Base-by-base conservation (phyloP, 306 rosid species). In the Crotalaria pallida region DNA sequence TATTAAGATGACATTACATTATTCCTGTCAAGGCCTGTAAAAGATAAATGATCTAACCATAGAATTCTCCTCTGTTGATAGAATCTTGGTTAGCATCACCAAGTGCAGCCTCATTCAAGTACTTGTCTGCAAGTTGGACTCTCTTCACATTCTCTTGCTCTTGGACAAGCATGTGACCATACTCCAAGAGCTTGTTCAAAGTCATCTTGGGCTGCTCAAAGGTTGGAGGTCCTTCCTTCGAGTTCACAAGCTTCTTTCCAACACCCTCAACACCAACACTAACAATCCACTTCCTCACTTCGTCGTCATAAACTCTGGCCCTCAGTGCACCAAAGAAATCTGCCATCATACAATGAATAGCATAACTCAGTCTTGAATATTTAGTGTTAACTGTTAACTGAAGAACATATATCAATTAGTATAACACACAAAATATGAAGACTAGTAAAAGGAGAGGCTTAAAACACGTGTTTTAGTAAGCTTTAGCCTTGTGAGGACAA, bases 81-180 rank as follows among this genome's bases (percentile, higher is more conserved):
- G 95, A 2, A 79, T 88, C 95, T 24, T 73, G 2, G 31, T 88
- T 88, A 5, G 95, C 95, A 41, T 88, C 95, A 40, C 95, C 95
- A 84, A 88, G 91, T 53, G 95, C 91, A 73, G 95, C 95, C 45
- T 82, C 87, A 1, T 27, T 86, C 83, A 88, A 49, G 75, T 88
- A 88, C 83, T 88, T 88, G 65, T 88, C 95, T 3, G 95, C 95
- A 60, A 88, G 58, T 43, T 88, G 95, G 29, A 88, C 95, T 69
- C 95, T 86, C 89, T 88, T 88, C 47, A 88, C 95, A 34, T 88
- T 88, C 75, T 88, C 95, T 76, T 88, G 95, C 55, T 88, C 95
- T 61, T 80, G 82, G 43, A 88, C 95, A 61, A 88, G 84, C 95
- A 88, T 86, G 78, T 77, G 41, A n/a, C 95, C 95, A 57, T 88